Evolutionary conservation across 1,284 basidiomycete species (phyloP).

Genomic region (Trichosporon sp.): DNA sequence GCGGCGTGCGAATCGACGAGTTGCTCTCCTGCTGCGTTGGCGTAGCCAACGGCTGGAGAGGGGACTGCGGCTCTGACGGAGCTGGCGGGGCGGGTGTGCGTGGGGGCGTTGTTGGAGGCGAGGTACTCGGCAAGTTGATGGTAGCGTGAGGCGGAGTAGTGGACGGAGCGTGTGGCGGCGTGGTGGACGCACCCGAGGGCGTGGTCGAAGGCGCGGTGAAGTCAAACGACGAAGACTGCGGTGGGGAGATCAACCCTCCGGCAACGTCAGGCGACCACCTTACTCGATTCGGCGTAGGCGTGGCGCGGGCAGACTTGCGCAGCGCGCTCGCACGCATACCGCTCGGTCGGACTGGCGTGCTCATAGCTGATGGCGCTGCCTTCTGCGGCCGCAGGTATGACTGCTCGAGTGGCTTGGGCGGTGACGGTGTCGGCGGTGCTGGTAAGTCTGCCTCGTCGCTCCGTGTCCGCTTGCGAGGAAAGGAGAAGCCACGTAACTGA

Average conservation of each 20-base stretch:
- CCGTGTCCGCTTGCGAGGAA: not conserved
- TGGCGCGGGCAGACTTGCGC: not conserved
- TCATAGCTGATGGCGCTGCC: not conserved
- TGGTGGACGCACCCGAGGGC: not conserved
- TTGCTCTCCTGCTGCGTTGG: not conserved
- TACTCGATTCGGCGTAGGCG: not conserved
- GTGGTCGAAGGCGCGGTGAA: not conserved
- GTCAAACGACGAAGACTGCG: not conserved
- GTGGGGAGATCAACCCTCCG: not conserved
- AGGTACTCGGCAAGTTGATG: too few relatives aligned
- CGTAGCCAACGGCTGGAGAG: not conserved
- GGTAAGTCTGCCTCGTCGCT: not conserved
- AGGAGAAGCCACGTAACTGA: not conserved
- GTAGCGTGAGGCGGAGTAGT: not conserved
- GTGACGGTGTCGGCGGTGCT: not conserved
- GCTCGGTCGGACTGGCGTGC: not conserved
- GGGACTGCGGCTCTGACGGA: not conserved
- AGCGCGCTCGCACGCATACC: not conserved
- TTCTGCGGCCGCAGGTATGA: not conserved
- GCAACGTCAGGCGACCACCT: conserved; percentile 7
- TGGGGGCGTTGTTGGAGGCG: not conserved
- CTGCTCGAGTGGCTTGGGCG: not conserved
- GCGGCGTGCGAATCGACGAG: not conserved
- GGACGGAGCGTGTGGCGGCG: not conserved
- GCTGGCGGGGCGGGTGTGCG: not conserved